Evolutionary conservation across 805 yeast species (phyloP), one percentile per base, ranked within the genome.

Genomic region (Candida piceae): DNA sequence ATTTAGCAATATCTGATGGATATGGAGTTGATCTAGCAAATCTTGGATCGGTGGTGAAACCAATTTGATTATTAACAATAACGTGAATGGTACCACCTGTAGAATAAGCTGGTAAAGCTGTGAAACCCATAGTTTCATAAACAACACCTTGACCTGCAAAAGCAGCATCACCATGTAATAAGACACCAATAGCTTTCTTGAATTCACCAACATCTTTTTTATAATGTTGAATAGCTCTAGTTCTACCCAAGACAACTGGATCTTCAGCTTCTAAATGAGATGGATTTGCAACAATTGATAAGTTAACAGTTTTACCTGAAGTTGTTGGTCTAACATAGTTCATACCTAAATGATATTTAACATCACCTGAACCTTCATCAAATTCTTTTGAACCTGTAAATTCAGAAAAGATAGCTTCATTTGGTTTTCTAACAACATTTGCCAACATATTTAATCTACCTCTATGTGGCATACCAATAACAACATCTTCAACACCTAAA

Each of bases 381-480:
- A 82, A 78, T 54, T 83, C 53, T 55, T 82, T 77, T 24, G 95
- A 81, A 46, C 98, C 98, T 37, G 88, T 75, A 63, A 93, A 93
- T 72, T 93, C 98, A 36, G 94, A 80, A 66, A 93, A 90, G 60
- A 93, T 93, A 34, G 96, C 88, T 71, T 90, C 97, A 63, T 93
- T 89, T 55, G 98, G 97, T 66, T 93, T 93, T 70, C 98, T 84
- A 34, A 93, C 97, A 55, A 93, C 97, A 70, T 93, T 93, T 42
- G 97, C 87, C 66, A 93, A 77, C 82, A 93, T 89, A 66, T 93
- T 93, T 57, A 93, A 74, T 72, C 99, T 82, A 69, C 99, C 99
- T 76, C 99, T 85, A 69, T 93, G 99, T 36, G 99, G 97, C 97
- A 93, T 93, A 71, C 99, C 99, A 54, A 93, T 83, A 55, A 90